These are phyloP conservation scores for Penicillium sp. DNA, from an alignment of 2,329 filamentous ascomycete species.

Conservation along the genomic window DNA sequence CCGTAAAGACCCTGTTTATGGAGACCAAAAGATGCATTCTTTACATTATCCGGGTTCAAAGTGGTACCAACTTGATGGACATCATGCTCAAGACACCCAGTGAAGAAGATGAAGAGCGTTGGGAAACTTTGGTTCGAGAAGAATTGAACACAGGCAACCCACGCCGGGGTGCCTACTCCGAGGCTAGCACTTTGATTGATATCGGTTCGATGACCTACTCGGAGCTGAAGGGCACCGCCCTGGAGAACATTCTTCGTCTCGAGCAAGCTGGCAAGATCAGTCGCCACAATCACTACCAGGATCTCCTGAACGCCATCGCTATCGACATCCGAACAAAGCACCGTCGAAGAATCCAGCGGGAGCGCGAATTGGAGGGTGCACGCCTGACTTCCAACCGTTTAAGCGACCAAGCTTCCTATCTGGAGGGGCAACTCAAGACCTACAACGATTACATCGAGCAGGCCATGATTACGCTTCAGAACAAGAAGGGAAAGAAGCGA, in stretches of 20 bases:
- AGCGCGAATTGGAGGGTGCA: constrained; percentile 76
- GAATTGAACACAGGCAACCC: constrained; percentile 71
- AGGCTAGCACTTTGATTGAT: constrained; percentile 78
- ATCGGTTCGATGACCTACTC: constrained; percentile 86
- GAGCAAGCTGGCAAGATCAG: constrained; percentile 86
- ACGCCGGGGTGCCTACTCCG: constrained; percentile 84
- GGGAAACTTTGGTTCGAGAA: constrained; percentile 76
- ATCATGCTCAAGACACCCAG: constrained; percentile 89
- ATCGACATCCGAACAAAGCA: constrained; percentile 97
- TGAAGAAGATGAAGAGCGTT: constrained; percentile 84
- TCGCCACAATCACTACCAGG: constrained; percentile 87
- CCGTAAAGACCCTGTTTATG: constrained; percentile 91
- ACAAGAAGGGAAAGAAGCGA: constrained; percentile 91
- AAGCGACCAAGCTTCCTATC: constrained; percentile 72
- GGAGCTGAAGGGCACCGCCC: constrained; percentile 85
- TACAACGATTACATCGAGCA: constrained; percentile 99
- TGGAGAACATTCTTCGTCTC: constrained; percentile 90
- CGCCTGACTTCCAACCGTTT: constrained; percentile 49
- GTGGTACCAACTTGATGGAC: constrained; percentile 86
- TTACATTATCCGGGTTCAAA: constrained; percentile 97
- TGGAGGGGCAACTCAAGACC: constrained; percentile 92
- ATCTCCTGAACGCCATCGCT: constrained; percentile 95
- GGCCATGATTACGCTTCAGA: constrained; percentile 94
- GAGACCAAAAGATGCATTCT: constrained; percentile 96
- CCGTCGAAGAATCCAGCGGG: constrained; percentile 83